Evolutionary conservation across 805 yeast genomes (phyloP).

Genomic region (Candida taoyuanica): DNA sequence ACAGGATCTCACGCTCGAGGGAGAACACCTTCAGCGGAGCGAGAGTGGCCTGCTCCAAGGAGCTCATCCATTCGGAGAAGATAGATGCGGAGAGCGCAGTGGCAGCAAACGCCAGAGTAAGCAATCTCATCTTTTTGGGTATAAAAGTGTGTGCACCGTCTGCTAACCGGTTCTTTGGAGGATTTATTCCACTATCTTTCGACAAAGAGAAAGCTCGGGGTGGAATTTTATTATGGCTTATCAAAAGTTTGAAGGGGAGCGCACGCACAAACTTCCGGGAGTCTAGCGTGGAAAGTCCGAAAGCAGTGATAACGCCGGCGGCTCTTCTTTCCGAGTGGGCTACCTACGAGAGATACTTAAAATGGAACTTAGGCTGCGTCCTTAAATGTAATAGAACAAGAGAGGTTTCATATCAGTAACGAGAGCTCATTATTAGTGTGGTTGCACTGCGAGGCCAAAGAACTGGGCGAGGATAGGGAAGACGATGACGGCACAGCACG

Average conservation of each 20-base stretch:
- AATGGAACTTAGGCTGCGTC: no score
- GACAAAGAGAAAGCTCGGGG: no score
- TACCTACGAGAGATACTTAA: no score
- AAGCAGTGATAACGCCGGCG: no score
- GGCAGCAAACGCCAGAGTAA: conserved; percentile 7
- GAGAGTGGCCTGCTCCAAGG: conserved; percentile 2
- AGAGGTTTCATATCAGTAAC: no score
- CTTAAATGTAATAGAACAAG: no score
- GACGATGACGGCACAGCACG: conserved; percentile 43
- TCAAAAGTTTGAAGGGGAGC: no score
- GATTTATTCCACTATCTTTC: neutral
- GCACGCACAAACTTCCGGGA: no score
- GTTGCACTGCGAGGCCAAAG: conserved; percentile 12
- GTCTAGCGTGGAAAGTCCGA: no score
- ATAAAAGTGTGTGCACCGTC: no score
- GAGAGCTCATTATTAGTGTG: conserved; percentile 6
- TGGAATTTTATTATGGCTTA: no score
- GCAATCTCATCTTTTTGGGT: conserved; percentile 8
- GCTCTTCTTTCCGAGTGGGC: no score
- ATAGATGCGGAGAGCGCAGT: conserved; percentile 11
- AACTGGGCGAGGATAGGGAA: conserved; percentile 25
- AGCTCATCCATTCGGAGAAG: conserved; percentile 6
- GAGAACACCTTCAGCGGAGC: neutral
- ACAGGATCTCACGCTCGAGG: conserved; percentile 20
- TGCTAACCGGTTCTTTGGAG: neutral